phyloP scores from a whole-genome alignment of 2,329 filamentous ascomycete genomes.

The Arthrobotrys entomopaga region DNA sequence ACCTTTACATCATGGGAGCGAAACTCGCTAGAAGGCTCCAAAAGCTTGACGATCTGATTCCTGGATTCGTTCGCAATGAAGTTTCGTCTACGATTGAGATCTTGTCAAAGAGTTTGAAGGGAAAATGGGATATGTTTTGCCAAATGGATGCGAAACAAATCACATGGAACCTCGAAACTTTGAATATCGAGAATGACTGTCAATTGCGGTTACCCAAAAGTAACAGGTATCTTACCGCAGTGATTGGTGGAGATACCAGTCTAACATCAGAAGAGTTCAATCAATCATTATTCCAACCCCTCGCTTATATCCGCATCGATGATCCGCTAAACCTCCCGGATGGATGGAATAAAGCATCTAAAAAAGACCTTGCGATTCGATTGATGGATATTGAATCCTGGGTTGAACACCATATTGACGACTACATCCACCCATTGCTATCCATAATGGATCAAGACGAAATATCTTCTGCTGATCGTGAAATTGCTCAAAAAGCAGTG shows the following conservation, averaged over 20 bases:
- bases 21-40: constrained; percentile 64
- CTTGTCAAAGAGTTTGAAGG: constrained; percentile 29
- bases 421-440: constrained; percentile 61
- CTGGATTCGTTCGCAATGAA: constrained; percentile 46
- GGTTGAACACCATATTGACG: constrained; percentile 63
- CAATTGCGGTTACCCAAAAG: constrained; percentile 21
- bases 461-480: constrained; percentile 43
- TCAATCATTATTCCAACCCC: constrained; percentile 31
- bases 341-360: constrained; percentile 22
- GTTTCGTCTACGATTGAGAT: constrained; percentile 23
- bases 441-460: too few species aligned
- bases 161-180: constrained; percentile 15
- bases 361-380: constrained; percentile 56
- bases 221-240: constrained; percentile 7
- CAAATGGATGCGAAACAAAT: constrained; percentile 15
- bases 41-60: constrained; percentile 61
- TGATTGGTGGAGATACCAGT: constrained; percentile 11
- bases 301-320: constrained; percentile 34
- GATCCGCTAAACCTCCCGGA: constrained; percentile 5
- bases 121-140: constrained; percentile 48
- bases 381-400: constrained; percentile 66
- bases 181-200: constrained; percentile 14
- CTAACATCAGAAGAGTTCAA: constrained; percentile 38
- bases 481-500: constrained; percentile 23
- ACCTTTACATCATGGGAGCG: constrained; percentile 63